These are phyloP conservation scores for Oidium heveae DNA, from an alignment of 2,329 filamentous ascomycete species.

Conservation along the genomic window DNA sequence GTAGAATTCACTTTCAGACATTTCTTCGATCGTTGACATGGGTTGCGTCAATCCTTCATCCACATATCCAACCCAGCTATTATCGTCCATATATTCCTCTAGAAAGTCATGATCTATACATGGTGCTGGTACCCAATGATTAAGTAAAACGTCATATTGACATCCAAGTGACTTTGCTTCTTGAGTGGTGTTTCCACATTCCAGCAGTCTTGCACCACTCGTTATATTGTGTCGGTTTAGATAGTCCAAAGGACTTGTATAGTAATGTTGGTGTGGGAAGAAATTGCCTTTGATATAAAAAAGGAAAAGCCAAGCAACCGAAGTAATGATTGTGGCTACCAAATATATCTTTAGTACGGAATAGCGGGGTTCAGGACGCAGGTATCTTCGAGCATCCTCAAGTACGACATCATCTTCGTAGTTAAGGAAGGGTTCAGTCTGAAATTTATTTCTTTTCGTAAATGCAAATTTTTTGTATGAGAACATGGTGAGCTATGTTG, in stretches of 20 bases:
- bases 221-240: slow-evolving; percentile 2
- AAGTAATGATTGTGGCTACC: no score
- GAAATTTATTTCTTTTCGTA: no score
- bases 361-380: no score
- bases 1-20: slow-evolving; percentile 2
- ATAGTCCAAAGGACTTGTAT: neutral
- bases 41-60: slow-evolving; percentile 2
- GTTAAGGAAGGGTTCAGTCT: no score
- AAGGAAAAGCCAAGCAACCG: no score
- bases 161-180: slow-evolving; percentile 2
- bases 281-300: no score
- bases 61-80: slow-evolving; percentile 2
- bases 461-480: no score
- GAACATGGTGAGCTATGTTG: no score
- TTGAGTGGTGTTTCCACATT: slow-evolving; percentile 1
- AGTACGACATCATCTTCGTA: no score
- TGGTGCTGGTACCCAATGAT: slow-evolving; percentile 3
- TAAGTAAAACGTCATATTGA: slow-evolving; percentile 3
- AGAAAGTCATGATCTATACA: slow-evolving; percentile 3
- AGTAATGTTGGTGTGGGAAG: no score
- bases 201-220: slow-evolving; percentile 1
- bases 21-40: slow-evolving; percentile 1
- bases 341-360: no score
- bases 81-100: slow-evolving; percentile 3
- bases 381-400: no score